Evolutionary conservation across 441 rosid genomes (phyloP), one percentile per base, ranked within the genome.

Genomic region (Corymbia citriodora): DNA sequence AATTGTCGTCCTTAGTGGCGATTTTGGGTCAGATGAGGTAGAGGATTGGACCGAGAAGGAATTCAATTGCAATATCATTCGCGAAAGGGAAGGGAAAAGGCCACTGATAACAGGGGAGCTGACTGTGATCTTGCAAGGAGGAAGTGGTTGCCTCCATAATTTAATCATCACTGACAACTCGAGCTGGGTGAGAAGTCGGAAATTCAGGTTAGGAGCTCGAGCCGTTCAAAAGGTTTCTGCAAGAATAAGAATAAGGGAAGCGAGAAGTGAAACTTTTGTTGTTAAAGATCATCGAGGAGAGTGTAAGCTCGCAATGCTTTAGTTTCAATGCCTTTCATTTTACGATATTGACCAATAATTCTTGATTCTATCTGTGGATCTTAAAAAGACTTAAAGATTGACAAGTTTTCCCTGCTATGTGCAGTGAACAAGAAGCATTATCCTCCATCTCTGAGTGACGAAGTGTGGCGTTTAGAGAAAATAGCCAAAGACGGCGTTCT

Each of bases 211-310:
- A 74, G 99, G 98, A 21, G 99, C 94, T 90, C 95, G 91, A 70
- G 36, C 91, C 29, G 74, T 93, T 81, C 91, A 89, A 33, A 94
- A 87, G 31, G 33, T 45, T 81, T 81, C 91, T 18, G 61, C 92
- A 61, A 95, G 93, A 89, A 91, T 92, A 74, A 93, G 94, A 92
- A 92, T 96, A 31, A 89, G 93, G 89, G 99, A 96, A 92, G 99
- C 97, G 4, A 94, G 91, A 85, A 98, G 97, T 36, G 94, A 93
- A 89, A 93, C 98, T 14, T 97, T 98, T 55, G 53, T 82, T 0
- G 98, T 97, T 88, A 96, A 95, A 94, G 99, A 98, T 90, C 98
- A 96, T 45, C 95, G 99, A 0, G 99, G 99, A 87, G 98, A 94
- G 90, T 54, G 99, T 98, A 94, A 94, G 97, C 72, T 87, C 23